Conservation (phyloP, 495 filamentous ascomycete genomes). For the Saxispiralis lemnorum region DNA sequence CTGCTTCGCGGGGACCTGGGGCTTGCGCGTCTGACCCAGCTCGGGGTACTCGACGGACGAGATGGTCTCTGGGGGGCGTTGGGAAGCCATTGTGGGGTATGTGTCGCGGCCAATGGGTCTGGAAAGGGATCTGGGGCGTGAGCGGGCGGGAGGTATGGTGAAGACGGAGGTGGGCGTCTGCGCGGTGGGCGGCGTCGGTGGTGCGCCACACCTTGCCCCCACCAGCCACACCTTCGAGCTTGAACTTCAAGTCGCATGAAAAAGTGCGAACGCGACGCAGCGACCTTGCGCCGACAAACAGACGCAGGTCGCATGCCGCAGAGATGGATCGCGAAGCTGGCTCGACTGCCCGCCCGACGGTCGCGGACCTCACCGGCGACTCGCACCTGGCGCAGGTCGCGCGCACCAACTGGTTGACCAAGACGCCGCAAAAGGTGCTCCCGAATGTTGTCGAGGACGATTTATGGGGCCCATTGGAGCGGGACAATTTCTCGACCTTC, state of each 20-base stretch:
- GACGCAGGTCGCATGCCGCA: constrained; percentile 9
- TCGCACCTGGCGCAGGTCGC: constrained; percentile 69
- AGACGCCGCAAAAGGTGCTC: constrained; percentile 50
- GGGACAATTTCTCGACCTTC: constrained; percentile 55
- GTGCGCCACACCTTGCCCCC: constrained; percentile 1
- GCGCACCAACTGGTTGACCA: constrained; percentile 65
- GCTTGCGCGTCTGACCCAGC: constrained; percentile 18
- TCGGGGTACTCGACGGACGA: constrained; percentile 10
- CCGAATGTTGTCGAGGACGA: constrained; percentile 70
- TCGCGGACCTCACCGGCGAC: constrained; percentile 57
- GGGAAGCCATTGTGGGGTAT: constrained; percentile 9
- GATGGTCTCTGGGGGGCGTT: constrained; percentile 7
- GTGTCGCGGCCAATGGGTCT: constrained; percentile 9
- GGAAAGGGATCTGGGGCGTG: not conserved
- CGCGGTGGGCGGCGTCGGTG: not conserved
- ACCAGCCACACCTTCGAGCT: not conserved
- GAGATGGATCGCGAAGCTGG: constrained; percentile 7
- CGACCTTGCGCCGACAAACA: not conserved
- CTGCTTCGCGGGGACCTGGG: constrained; percentile 57
- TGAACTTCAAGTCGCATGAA: not conserved
- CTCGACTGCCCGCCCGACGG: constrained; percentile 31
- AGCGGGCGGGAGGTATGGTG: not conserved
- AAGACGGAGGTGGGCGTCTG: not conserved
- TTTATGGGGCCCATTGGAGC: constrained; percentile 80
- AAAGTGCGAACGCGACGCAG: not conserved